Evolutionary conservation across 2,329 filamentous ascomycete genomes (phyloP).

Genomic region (Botrytis cinerea): DNA sequence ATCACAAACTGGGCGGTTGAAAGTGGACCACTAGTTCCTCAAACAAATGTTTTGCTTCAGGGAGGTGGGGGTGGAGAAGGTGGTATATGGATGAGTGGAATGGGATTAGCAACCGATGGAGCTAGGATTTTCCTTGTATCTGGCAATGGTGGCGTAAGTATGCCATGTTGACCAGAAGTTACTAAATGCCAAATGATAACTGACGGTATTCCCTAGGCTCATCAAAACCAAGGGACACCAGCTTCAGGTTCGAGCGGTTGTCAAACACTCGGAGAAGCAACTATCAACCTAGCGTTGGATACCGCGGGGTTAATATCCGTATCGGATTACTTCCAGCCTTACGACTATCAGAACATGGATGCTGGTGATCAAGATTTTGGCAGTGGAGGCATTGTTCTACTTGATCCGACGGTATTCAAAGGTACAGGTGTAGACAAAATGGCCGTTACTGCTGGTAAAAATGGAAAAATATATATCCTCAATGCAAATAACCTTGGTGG

Average conservation of each 20-base stretch:
- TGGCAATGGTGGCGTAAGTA: conserved; percentile 38
- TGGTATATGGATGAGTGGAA: conserved; percentile 44
- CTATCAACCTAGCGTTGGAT: conserved; percentile 47
- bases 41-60: conserved; percentile 36
- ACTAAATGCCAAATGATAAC: neutral
- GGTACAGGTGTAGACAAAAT: conserved; percentile 43
- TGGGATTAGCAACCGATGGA: conserved; percentile 41
- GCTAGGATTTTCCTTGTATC: conserved; percentile 40
- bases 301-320: conserved; percentile 38
- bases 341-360: conserved; percentile 44
- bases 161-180: neutral
- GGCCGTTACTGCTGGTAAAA: conserved; percentile 46
- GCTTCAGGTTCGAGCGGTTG: conserved; percentile 41
- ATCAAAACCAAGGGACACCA: conserved; percentile 42
- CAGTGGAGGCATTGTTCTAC: conserved; percentile 42
- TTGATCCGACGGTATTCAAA: conserved; percentile 43
- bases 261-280: conserved; percentile 47
- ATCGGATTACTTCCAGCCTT: conserved; percentile 48
- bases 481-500: conserved; percentile 48
- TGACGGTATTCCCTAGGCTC: conserved; percentile 31
- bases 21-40: conserved; percentile 41
- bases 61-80: conserved; percentile 44
- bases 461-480: conserved; percentile 46
- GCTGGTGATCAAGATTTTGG: conserved; percentile 47
- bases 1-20: conserved; percentile 44